Percentiles rank a stretch among this genome's conserved stretches.
These are phyloP conservation scores for Fragaria nilgerrensis DNA, from an alignment of 306 rosid genomes.

Conservation along the genomic window DNA sequence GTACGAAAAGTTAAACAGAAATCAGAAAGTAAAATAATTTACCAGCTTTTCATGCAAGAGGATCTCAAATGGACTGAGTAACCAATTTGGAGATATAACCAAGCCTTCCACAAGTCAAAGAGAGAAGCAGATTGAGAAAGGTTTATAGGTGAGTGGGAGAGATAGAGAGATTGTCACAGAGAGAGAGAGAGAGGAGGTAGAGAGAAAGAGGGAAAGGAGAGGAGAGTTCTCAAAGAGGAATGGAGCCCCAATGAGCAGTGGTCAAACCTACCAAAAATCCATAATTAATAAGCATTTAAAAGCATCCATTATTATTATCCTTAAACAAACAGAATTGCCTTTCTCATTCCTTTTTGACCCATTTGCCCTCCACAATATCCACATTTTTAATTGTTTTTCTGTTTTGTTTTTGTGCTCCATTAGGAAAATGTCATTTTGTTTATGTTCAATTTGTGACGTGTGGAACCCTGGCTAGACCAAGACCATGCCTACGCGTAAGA, in stretches of 20 bases:
- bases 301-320: slow-evolving; percentile 29
- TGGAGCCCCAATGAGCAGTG: slow-evolving; percentile 61
- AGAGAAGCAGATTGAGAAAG: slow-evolving; percentile 62
- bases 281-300: slow-evolving; percentile 47
- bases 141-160: slow-evolving; percentile 7
- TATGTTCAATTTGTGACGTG: neutral
- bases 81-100: slow-evolving; percentile 32
- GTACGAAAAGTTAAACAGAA: slow-evolving; percentile 15
- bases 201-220: slow-evolving; percentile 19
- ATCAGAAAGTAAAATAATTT: neutral
- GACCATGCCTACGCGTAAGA: neutral
- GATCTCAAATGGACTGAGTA: slow-evolving; percentile 24
- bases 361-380: slow-evolving; percentile 28
- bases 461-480: neutral
- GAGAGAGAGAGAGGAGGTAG: slow-evolving; percentile 35
- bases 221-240: slow-evolving; percentile 19
- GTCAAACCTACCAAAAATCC: slow-evolving; percentile 72
- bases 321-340: slow-evolving; percentile 13
- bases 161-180: slow-evolving; percentile 30
- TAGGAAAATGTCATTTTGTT: neutral
- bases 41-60: slow-evolving; percentile 50
- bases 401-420: too few relatives aligned
- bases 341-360: slow-evolving; percentile 12
- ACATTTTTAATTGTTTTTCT: neutral
- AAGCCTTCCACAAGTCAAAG: slow-evolving; percentile 48